A percentile compares a stretch with the other conserved stretches of the same genome.
Conservation (phyloP, 2,329 filamentous ascomycete species). For the Aspergillus neotritici region DNA sequence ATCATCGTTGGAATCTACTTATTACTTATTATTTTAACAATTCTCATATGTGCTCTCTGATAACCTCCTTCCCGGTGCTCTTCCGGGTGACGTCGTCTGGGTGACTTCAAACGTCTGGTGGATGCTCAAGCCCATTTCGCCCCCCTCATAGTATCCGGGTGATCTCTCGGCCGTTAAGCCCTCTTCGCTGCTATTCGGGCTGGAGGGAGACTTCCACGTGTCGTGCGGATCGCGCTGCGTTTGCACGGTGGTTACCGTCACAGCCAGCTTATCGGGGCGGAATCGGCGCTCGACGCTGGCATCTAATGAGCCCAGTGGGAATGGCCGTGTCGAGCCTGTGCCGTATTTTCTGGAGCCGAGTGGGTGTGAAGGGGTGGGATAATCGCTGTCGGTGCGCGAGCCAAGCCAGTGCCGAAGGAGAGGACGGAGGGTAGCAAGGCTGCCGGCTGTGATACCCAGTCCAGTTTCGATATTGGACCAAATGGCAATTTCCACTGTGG, state of each 20-base stretch:
- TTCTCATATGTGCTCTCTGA: slow-evolving; percentile 17
- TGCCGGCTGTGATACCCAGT: slow-evolving; percentile 41
- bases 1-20: not conserved
- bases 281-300: slow-evolving; percentile 12
- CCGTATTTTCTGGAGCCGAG: slow-evolving; percentile 1
- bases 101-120: slow-evolving; percentile 28
- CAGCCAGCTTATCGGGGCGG: slow-evolving; percentile 26
- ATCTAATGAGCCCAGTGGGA: slow-evolving; percentile 26
- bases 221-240: slow-evolving; percentile 16
- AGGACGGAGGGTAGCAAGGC: slow-evolving; percentile 46
- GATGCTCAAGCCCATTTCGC: slow-evolving; percentile 22
- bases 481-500: slow-evolving; percentile 42
- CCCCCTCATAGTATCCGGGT: slow-evolving; percentile 2
- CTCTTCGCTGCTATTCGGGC: slow-evolving; percentile 25
- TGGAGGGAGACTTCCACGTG: slow-evolving; percentile 15
- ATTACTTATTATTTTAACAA: not conserved
- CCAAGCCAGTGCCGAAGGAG: slow-evolving; percentile 35
- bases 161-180: slow-evolving; percentile 18
- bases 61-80: slow-evolving; percentile 4
- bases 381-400: slow-evolving; percentile 13
- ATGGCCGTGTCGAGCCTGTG: slow-evolving; percentile 10
- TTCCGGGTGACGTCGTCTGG: slow-evolving; percentile 13
- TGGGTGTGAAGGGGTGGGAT: slow-evolving; percentile 17
- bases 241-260: slow-evolving; percentile 27
- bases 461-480: slow-evolving; percentile 34